Percentiles rank a stretch among this genome's conserved stretches.
phyloP scores from a whole-genome alignment of 2,329 filamentous ascomycete species.

The Nemania diffusa region DNA sequence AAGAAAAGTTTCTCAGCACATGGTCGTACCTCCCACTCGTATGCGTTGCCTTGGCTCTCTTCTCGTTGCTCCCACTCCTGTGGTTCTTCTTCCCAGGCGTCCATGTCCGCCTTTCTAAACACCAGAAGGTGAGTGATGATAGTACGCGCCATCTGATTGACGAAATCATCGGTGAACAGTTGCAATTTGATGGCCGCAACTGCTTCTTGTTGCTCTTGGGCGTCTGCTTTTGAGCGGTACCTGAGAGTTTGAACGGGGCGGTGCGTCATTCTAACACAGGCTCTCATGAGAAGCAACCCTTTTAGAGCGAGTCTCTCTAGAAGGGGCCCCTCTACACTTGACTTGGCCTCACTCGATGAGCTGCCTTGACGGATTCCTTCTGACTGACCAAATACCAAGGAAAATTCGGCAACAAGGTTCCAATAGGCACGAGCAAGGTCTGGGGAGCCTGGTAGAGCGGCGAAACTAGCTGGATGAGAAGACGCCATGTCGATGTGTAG shows the following conservation, averaged over 20 bases:
- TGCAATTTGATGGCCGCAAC: constrained; percentile 75
- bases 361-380: constrained; percentile 63
- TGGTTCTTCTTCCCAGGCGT: constrained; percentile 92
- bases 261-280: constrained; percentile 87
- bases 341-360: constrained; percentile 55
- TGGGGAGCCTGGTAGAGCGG: constrained; percentile 81
- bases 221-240: constrained; percentile 78
- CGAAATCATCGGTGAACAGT: constrained; percentile 79
- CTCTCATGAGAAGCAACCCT: constrained; percentile 82
- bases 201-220: constrained; percentile 78
- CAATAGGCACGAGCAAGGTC: constrained; percentile 85
- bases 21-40: constrained; percentile 90
- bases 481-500: constrained; percentile 88
- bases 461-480: constrained; percentile 83
- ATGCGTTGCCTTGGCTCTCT: constrained; percentile 84
- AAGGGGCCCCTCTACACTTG: constrained; percentile 69
- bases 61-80: constrained; percentile 96
- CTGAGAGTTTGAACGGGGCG: constrained; percentile 84
- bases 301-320: constrained; percentile 84
- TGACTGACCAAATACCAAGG: constrained; percentile 75
- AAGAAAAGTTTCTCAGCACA: constrained; percentile 95
- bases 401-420: constrained; percentile 80
- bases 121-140: constrained; percentile 90
- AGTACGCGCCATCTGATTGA: constrained; percentile 82
- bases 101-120: constrained; percentile 84